Evolutionary conservation across 106 monocot genomes (phyloP).

Genomic region (Phalaenopsis equestris): DNA sequence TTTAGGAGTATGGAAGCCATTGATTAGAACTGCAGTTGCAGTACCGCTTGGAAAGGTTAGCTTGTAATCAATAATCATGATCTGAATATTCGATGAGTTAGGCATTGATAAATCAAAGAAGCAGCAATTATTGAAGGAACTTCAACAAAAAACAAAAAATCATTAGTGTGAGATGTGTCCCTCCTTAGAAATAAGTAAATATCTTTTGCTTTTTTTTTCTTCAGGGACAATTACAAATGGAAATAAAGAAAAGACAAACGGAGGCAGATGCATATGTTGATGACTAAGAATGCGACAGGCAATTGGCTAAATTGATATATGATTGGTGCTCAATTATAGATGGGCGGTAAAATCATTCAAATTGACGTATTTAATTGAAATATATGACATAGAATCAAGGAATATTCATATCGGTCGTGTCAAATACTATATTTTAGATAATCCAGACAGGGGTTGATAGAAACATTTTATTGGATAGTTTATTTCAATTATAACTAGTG

Average conservation of each 20-base stretch:
- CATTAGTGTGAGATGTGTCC: background rate
- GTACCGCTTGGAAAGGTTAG: conserved; percentile 87
- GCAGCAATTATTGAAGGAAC: background rate
- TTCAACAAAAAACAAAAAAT: background rate
- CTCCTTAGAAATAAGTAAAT: background rate
- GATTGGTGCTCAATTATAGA: background rate
- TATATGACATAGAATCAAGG: background rate
- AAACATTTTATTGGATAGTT: background rate
- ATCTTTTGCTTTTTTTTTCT: too few species aligned
- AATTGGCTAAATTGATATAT: background rate
- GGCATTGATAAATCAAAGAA: background rate
- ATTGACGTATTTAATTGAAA: background rate
- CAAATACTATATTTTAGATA: background rate
- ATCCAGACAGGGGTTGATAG: background rate
- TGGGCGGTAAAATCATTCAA: too few species aligned
- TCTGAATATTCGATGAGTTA: conserved; percentile 26
- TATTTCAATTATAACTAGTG: background rate
- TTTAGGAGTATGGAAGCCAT: conserved; percentile 82
- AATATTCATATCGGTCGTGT: background rate
- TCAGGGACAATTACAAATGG: background rate
- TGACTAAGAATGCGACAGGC: background rate
- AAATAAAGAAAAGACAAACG: background rate
- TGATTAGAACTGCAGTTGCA: conserved; percentile 90
- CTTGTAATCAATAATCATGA: conserved; percentile 93
- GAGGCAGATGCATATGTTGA: background rate